Conservation (phyloP, 345 rosid species). For the Lagerstroemia speciosa region DNA sequence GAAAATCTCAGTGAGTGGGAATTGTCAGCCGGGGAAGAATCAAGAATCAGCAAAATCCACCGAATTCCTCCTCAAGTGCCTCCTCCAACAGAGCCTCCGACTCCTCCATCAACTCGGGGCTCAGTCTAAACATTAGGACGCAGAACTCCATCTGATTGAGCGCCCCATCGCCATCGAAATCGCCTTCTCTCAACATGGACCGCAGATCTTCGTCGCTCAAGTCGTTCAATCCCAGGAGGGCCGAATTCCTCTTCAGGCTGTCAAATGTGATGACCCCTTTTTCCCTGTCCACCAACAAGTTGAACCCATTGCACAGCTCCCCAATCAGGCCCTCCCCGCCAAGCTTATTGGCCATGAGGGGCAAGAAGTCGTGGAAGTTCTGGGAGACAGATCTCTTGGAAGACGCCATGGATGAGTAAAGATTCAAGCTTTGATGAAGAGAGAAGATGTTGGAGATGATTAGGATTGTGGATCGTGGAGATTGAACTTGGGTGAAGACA, state of each 20-base stretch:
- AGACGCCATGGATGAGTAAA: conserved; percentile 25
- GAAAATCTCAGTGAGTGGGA: not conserved
- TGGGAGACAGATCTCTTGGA: conserved; percentile 14
- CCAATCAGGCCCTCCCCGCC: conserved; percentile 74
- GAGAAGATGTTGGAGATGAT: not conserved
- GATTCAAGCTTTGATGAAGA: conserved; percentile 3
- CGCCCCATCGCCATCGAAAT: conserved; percentile 63
- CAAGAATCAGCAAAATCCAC: conserved; percentile 8
- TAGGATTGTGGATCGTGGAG: not conserved
- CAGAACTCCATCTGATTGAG: conserved; percentile 90
- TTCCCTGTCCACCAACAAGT: conserved; percentile 51
- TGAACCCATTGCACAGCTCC: conserved; percentile 79
- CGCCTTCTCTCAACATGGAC: conserved; percentile 67
- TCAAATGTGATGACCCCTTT: conserved; percentile 70
- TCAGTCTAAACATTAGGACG: conserved; percentile 81
- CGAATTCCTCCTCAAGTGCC: conserved; percentile 47
- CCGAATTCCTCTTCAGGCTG: conserved; percentile 50
- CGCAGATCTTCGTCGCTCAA: conserved; percentile 62
- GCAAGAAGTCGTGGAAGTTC: conserved; percentile 57
- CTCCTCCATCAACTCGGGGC: conserved; percentile 80
- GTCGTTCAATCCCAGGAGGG: conserved; percentile 58
- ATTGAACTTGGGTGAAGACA: not conserved
- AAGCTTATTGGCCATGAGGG: conserved; percentile 66
- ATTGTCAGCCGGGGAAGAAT: not conserved
- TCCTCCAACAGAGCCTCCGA: conserved; percentile 51